Base-by-base conservation (phyloP, 345 rosid species). In the Camelina laxa region DNA sequence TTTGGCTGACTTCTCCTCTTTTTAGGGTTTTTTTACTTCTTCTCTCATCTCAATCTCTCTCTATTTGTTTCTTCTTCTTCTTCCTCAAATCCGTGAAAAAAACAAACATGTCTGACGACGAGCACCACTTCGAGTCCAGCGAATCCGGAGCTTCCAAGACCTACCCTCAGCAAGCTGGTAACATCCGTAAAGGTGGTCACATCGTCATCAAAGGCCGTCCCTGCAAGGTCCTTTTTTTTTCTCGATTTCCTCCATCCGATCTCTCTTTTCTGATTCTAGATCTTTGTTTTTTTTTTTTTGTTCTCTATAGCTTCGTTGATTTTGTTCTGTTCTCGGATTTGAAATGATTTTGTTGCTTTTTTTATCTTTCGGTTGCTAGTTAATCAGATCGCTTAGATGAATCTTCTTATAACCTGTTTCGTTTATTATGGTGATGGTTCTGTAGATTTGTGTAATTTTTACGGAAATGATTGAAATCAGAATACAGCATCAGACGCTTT, bases 141-240 rank as follows among this genome's bases (percentile, higher is more conserved):
- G 82, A 80, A 56, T 75, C 80, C 12, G 82, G 82, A 75, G 82
- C 82, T 59, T 80, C 82, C 69, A 80, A 80, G 73, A 80, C 82
- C 56, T 80, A 70, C 3, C 82, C 82, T 12, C 82, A 80, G 41
- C 80, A 75, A 6, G 82, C 82, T 2, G 82, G 82, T 55, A 80
- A 70, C 76, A 80, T 80, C 80, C 82, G 82, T 65, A 80, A 80
- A 39, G 74, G 74, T 67, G 82, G 82, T 57, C 55, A 70, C 76
- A 80, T 80, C 82, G 80, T 80, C 69, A 80, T 80, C 76, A 80
- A 80, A 60, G 55, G 31, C 9, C 82, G 82, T 69, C 82, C 82
- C 20, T 80, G 82, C 80, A 80, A 80, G 82, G 82, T 79, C 36
- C 39, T 35, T 38, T 5, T 68, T 9, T 62, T 5, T 68, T 10